Evolutionary conservation across 2,329 filamentous ascomycete species (phyloP), one percentile per base, ranked within the genome.

Genomic region (Kalaharituber pfeilii): DNA sequence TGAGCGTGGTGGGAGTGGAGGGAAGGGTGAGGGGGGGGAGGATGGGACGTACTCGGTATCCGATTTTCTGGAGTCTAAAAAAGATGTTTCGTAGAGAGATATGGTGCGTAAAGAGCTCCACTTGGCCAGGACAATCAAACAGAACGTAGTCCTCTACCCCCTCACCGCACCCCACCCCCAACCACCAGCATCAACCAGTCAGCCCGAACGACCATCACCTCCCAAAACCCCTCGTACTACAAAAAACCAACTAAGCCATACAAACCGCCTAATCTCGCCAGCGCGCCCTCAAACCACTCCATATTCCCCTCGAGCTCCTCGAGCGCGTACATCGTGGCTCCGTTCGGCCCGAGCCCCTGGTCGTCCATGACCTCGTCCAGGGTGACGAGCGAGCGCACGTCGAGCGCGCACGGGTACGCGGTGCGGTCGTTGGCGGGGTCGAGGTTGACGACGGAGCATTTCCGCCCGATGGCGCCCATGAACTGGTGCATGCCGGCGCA

Each of bases 401-500:
- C 91, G 62, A 98, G 76, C 4, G 88, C 88, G 64, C 82, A 86
- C 20, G 83, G 81, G 68, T 96, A 98, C 58, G 79, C 84, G 1
- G 87, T 91, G 57, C 82, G 81, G 65, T 96, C 89, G 73, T 98
- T 98, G 53, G 91, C 91, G 25, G 91, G 91, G 70, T 98, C 91
- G 61, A 98, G 81, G 67, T 98, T 98, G 56, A 95, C 86, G 33
- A 96, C 81, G 15, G 86, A 93, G 72, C 86, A 94, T 69, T 93
- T 88, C 54, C 91, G 83, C 57, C 88, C 87, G 67, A 98, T 94
- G 59, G 91, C 89, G 61, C 82, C 82, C 75, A 96, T 83, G 72
- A 98, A 98, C 71, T 98, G 91, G 66, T 95, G 86, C 84, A 98
- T 94, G 66, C 91, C 91, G 79, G 96, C 86, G 73, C 89, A 96